Evolutionary conservation across 352 stramenopile species (phyloP).

Genomic region (Phytophthora pini): DNA sequence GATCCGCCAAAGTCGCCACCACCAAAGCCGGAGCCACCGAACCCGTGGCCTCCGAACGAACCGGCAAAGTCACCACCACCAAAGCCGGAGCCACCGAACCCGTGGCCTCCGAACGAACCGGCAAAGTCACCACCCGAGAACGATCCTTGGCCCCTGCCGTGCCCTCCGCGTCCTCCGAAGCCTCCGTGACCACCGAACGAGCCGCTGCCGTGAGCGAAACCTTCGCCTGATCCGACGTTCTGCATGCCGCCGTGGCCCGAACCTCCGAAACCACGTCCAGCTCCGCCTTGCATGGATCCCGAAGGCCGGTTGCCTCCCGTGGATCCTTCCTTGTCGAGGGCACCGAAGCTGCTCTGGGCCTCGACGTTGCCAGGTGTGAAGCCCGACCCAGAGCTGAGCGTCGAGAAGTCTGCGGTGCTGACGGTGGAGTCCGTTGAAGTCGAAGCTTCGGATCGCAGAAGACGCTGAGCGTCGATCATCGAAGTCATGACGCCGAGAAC

Average conservation of each 20-base stretch:
- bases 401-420: slow-evolving; percentile 17
- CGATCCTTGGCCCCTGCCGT: slow-evolving; percentile 6
- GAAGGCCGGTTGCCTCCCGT: slow-evolving; percentile 8
- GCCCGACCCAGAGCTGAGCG: slow-evolving; percentile 16
- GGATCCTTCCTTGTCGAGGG: slow-evolving; percentile 13
- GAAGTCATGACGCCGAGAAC: slow-evolving; percentile 14
- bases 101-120: slow-evolving; percentile 13
- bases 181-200: slow-evolving; percentile 16
- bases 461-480: slow-evolving; percentile 21
- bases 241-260: slow-evolving; percentile 25
- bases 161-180: background rate
- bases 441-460: slow-evolving; percentile 31
- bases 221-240: slow-evolving; percentile 28
- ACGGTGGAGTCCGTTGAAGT: slow-evolving; percentile 17
- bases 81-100: background rate
- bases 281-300: slow-evolving; percentile 17
- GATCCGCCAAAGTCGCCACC: slow-evolving; percentile 14
- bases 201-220: slow-evolving; percentile 9
- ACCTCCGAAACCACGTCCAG: slow-evolving; percentile 7
- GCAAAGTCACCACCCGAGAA: slow-evolving; percentile 13
- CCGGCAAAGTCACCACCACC: no score
- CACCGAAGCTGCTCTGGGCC: slow-evolving; percentile 17
- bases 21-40: slow-evolving; percentile 17
- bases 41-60: no score
- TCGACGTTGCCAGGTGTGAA: slow-evolving; percentile 28